These are phyloP conservation scores for Trypanosoma grayi DNA, from an alignment of 208 protist genomes.

Conservation along the genomic window DNA sequence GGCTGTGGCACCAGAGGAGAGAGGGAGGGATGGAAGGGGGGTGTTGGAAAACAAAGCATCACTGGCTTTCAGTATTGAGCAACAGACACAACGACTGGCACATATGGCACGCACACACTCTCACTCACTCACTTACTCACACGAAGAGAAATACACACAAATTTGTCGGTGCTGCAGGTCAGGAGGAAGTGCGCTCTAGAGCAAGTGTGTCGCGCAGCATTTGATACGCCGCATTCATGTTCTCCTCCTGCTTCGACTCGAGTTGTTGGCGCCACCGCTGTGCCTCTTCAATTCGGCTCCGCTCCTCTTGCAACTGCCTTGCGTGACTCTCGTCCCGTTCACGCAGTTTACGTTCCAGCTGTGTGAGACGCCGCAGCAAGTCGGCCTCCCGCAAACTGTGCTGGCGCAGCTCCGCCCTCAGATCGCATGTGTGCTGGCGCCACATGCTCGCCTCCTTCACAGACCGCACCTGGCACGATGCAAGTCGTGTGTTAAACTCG, in stretches of 20 bases:
- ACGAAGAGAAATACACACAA: too few relatives aligned
- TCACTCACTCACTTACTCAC: too few relatives aligned
- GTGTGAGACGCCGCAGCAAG: background rate
- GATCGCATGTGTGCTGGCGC: background rate
- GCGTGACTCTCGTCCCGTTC: background rate
- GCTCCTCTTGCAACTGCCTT: background rate
- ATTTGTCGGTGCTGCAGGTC: background rate
- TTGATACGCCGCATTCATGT: constrained; percentile 9
- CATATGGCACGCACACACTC: too few relatives aligned
- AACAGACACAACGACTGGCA: too few relatives aligned
- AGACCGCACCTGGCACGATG: background rate
- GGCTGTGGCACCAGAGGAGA: too few relatives aligned
- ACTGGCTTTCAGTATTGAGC: too few relatives aligned
- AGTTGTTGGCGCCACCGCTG: background rate
- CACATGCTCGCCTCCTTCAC: background rate
- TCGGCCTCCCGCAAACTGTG: background rate
- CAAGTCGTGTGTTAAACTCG: constrained; percentile 14
- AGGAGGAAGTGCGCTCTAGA: background rate
- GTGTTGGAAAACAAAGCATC: too few relatives aligned
- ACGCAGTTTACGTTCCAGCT: constrained; percentile 7
- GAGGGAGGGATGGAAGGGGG: too few relatives aligned
- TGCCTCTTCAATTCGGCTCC: background rate
- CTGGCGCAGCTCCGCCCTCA: constrained; percentile 6
- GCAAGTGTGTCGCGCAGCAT: constrained; percentile 16
- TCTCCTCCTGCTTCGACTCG: background rate